Conservation (phyloP, 202 grass and related monocot genomes). For the Elaeis oleifera region DNA sequence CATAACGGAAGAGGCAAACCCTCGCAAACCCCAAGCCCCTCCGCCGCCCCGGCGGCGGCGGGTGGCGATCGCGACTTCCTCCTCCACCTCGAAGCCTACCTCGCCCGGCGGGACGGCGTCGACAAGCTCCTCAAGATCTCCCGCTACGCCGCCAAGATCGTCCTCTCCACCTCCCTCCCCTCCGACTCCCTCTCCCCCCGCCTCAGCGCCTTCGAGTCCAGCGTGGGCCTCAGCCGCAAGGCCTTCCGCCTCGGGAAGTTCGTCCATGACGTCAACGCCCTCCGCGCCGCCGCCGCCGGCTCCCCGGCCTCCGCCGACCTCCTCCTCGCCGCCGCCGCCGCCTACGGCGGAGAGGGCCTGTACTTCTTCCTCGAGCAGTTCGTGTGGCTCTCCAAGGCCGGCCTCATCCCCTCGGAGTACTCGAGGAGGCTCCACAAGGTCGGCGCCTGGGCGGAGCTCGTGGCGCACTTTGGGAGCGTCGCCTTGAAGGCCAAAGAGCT, state of each 20-base stretch:
- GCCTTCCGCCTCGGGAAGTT: conserved; percentile 96
- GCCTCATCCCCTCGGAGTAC: conserved; percentile 47
- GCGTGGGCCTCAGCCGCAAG: conserved; percentile 81
- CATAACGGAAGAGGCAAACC: not conserved
- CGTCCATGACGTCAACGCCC: conserved; percentile 68
- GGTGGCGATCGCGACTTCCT: conserved; percentile 33
- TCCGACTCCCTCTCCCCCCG: conserved; percentile 29
- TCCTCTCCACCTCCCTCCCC: conserved; percentile 37
- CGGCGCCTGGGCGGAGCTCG: conserved; percentile 65
- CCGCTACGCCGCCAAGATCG: conserved; percentile 71
- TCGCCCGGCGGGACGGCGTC: conserved; percentile 83
- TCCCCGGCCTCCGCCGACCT: conserved; percentile 9
- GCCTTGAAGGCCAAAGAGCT: conserved; percentile 52
- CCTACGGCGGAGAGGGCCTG: conserved; percentile 65
- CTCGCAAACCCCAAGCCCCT: conserved; percentile 2
- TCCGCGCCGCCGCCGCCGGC: conserved; percentile 14
- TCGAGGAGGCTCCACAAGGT: conserved; percentile 48
- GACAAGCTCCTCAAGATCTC: conserved; percentile 98
- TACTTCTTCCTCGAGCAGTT: conserved; percentile 89
- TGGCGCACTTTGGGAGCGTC: conserved; percentile 62
- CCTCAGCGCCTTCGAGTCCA: conserved; percentile 78
- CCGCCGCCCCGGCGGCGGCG: conserved; percentile 1
- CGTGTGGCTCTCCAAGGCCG: conserved; percentile 66
- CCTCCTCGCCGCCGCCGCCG: conserved; percentile 34
- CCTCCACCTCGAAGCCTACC: conserved; percentile 76